Base-by-base conservation (phyloP, 2,329 filamentous ascomycete species). In the Aspergillus viridinutans region DNA sequence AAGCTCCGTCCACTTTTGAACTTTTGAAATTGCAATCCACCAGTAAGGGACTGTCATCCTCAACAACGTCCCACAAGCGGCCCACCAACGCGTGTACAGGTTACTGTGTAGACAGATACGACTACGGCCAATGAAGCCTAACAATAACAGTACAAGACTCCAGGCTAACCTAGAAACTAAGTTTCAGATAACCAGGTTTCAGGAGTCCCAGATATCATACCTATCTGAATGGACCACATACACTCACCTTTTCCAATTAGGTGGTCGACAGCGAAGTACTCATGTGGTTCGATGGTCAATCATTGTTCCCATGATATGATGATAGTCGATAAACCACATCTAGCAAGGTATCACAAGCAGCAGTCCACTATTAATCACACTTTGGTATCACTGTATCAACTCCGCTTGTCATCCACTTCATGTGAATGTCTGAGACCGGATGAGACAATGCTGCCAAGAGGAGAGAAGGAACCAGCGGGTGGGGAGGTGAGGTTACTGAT, bases 81-180 rank as follows among this genome's bases (percentile, higher is more conserved):
- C 60, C 70, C 70, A 71, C 69, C 55, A 71, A 72, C 68, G 69
- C 69, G 70, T 71, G 70, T 72, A 29, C 28, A 5, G 12, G 12
- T 35, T 35, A 35, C 32, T 35, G 4, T 17, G 32, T 35, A 35
- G 12, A 14, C 4, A 38, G 32, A 38, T 17, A 38, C 10, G 32
- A 38, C 7, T 17, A 38, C 14, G 32, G 10, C 17, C 20, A 21
- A 43, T 20, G 5, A 43, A 8, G 40, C 5, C 32, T 38, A 38
- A 17, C 32, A 38, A 17, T 38, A 38, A 32, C 29, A 14, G 29
- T 32, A 12, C 12, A 14, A 12, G 12, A 14, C 12, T 12, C 29
- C 29, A 32, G 12, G 29, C 29, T 32, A 32, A 14, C 29, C 5
- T 6, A 38, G 32, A 38, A 38, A 14, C 32, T 38, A 38, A 17